Evolutionary conservation across 371 early-diverging fungal species (phyloP).

Genomic region (Mitosporidium daphniae): DNA sequence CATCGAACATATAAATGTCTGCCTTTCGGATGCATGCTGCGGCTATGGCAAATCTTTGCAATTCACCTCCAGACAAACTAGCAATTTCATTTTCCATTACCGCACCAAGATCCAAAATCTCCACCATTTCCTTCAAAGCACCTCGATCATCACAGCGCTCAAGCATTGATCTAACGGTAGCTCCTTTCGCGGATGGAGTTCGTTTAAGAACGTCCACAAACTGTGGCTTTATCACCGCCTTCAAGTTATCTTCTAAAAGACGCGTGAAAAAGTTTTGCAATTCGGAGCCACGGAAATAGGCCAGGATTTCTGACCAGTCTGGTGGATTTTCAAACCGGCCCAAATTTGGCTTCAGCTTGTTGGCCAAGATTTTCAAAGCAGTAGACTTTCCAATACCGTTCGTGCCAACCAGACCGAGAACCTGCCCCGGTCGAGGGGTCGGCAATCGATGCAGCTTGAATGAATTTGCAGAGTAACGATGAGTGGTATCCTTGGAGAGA

Average conservation of each 20-base stretch:
- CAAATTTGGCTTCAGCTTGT: constrained; percentile 89
- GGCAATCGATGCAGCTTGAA: constrained; percentile 98
- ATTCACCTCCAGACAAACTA: constrained; percentile 90
- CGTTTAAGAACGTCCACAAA: constrained; percentile 30
- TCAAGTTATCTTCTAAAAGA: constrained; percentile 71
- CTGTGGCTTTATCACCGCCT: constrained; percentile 82
- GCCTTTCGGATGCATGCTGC: constrained; percentile 46
- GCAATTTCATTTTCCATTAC: constrained; percentile 51
- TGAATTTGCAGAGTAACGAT: constrained; percentile 85
- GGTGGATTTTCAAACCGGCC: constrained; percentile 53
- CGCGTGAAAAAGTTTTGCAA: constrained; percentile 95
- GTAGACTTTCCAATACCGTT: constrained; percentile 97
- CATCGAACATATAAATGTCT: constrained; percentile 97
- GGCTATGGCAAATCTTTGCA: constrained; percentile 92
- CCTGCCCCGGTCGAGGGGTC: constrained; percentile 78
- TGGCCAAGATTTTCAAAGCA: constrained; percentile 80
- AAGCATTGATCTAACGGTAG: not conserved
- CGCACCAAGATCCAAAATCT: constrained; percentile 22
- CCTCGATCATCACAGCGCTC: not conserved
- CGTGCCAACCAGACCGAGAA: constrained; percentile 89
- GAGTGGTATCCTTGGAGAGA: constrained; percentile 72
- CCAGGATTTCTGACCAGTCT: constrained; percentile 80
- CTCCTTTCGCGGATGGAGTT: not conserved
- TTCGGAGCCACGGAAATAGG: constrained; percentile 89
- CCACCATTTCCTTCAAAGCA: not conserved